A percentile compares a stretch with the other conserved stretches of the same genome.
Conservation (phyloP, 768 basidiomycete species). For the Rhizopogon sp. region DNA sequence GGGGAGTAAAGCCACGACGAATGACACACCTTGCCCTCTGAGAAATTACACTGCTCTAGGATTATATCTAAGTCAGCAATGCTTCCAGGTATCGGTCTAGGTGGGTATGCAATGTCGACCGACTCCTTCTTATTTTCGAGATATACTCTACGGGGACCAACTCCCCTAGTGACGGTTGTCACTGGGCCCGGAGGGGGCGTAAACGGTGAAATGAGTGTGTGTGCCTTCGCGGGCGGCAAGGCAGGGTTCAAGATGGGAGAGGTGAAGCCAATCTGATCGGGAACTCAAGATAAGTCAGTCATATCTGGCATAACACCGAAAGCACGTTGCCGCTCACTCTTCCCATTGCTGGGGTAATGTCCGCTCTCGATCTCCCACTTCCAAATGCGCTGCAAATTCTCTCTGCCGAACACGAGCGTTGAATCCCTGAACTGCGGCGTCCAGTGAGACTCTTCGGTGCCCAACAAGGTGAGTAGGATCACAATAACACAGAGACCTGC, state of each 20-base stretch:
- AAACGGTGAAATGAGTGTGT: conserved; percentile 45
- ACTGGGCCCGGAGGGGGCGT: conserved; percentile 37
- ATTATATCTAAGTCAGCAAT: conserved; percentile 87
- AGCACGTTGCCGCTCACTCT: conserved; percentile 44
- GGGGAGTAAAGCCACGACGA: background rate
- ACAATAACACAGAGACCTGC: conserved; percentile 46
- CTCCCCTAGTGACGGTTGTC: conserved; percentile 48
- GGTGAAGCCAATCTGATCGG: conserved; percentile 53
- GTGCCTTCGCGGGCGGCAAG: conserved; percentile 45
- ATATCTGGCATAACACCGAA: conserved; percentile 1
- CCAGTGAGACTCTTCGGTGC: conserved; percentile 41
- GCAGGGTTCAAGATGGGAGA: conserved; percentile 61
- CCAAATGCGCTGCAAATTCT: conserved; percentile 84
- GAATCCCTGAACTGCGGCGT: conserved; percentile 37
- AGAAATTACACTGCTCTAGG: conserved; percentile 84
- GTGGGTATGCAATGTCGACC: conserved; percentile 71
- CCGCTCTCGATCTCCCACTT: conserved; percentile 90
- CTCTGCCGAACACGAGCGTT: conserved; percentile 64
- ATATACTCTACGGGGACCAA: conserved; percentile 73
- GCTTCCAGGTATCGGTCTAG: conserved; percentile 75
- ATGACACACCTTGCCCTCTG: conserved; percentile 54
- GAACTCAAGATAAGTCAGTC: conserved; percentile 38
- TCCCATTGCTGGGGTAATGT: conserved; percentile 74
- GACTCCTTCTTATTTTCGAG: conserved; percentile 57
- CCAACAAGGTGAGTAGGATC: conserved; percentile 34